phyloP scores from a whole-genome alignment of 306 rosid species.

The Vigna hirtella region DNA sequence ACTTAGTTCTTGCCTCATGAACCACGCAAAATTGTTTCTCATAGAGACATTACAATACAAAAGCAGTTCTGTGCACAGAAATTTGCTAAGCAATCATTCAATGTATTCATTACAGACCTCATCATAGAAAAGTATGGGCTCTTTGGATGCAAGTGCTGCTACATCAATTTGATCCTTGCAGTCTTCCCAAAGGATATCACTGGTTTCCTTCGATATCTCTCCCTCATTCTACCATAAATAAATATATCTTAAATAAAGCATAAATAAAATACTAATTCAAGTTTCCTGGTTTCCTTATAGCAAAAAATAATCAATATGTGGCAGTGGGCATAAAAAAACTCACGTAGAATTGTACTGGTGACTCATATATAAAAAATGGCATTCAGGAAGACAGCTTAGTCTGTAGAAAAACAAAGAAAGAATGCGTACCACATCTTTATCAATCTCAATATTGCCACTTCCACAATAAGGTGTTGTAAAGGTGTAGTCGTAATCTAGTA shows the following conservation, averaged over 20 bases:
- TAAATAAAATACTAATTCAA: neutral
- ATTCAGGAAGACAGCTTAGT: constrained; percentile 23
- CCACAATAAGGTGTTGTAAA: constrained; percentile 94
- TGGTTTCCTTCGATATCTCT: constrained; percentile 52
- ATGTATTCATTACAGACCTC: constrained; percentile 68
- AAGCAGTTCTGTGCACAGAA: constrained; percentile 4
- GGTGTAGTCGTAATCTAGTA: constrained; percentile 93
- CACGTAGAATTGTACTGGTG: neutral
- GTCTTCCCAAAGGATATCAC: constrained; percentile 77
- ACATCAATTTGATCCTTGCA: constrained; percentile 81
- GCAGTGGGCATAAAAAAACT: neutral
- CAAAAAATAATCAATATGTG: neutral
- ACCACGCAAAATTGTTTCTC: constrained; percentile 33
- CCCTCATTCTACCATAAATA: constrained; percentile 50
- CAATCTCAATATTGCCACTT: constrained; percentile 67
- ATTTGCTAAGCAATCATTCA: constrained; percentile 19
- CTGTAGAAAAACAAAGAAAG: constrained; percentile 30
- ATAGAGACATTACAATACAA: constrained; percentile 7
- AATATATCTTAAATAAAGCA: constrained; percentile 29
- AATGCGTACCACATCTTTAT: constrained; percentile 61
- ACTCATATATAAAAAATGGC: constrained; percentile 18
- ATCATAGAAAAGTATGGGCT: constrained; percentile 95
- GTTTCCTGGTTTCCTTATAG: constrained; percentile 12
- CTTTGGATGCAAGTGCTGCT: constrained; percentile 80
- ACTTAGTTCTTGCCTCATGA: constrained; percentile 8